Conservation (phyloP, 2,329 filamentous ascomycete genomes). For the Botrytis deweyae region DNA sequence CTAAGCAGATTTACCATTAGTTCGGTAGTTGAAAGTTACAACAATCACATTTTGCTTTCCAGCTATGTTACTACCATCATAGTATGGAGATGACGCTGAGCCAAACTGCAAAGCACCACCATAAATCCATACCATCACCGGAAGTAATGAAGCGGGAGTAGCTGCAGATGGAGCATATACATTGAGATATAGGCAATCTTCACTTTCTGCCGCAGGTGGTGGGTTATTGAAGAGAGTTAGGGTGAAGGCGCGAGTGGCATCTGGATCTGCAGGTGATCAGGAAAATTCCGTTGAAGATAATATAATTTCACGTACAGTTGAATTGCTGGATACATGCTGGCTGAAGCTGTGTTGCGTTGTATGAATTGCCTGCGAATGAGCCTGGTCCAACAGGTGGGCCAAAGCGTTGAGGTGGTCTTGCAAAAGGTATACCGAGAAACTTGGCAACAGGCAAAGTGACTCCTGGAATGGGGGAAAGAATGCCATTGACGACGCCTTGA, state of each 20-base stretch:
- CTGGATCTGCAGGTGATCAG: constrained; percentile 12
- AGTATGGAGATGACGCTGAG: constrained; percentile 11
- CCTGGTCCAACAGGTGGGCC: constrained; percentile 53
- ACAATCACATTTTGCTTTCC: constrained; percentile 26
- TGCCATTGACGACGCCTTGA: background rate
- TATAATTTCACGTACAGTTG: background rate
- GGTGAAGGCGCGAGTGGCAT: background rate
- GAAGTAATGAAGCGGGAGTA: constrained; percentile 34
- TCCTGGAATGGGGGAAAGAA: background rate
- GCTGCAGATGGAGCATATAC: constrained; percentile 52
- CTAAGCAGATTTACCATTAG: background rate
- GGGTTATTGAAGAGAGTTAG: constrained; percentile 4
- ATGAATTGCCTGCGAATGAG: background rate
- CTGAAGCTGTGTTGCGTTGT: constrained; percentile 11
- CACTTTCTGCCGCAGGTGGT: constrained; percentile 35
- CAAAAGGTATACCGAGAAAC: constrained; percentile 72
- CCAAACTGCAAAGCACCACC: constrained; percentile 48
- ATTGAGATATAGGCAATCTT: constrained; percentile 64
- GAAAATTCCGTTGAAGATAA: background rate
- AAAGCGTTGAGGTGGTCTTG: constrained; percentile 67
- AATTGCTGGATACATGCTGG: constrained; percentile 18
- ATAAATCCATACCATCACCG: constrained; percentile 70
- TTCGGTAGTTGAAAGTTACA: constrained; percentile 28
- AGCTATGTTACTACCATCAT: constrained; percentile 28
- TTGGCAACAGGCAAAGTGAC: constrained; percentile 35